Percentiles rank a stretch among this genome's conserved stretches.
These are phyloP conservation scores for Cryphonectria parasitica DNA, from an alignment of 2,329 filamentous ascomycete species.

Conservation along the genomic window DNA sequence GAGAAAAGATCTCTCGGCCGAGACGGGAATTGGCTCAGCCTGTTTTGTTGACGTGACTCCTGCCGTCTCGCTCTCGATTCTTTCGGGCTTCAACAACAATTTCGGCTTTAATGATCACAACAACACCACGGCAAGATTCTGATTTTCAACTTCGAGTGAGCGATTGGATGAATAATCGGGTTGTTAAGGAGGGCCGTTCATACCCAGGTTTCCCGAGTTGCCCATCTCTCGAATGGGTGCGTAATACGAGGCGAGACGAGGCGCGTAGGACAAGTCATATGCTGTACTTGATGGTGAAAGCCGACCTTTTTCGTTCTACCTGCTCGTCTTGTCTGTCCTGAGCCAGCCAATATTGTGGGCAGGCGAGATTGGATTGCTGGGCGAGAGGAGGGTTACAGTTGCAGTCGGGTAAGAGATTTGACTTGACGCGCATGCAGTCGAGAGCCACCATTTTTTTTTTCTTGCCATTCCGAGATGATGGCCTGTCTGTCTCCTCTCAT, in stretches of 20 bases:
- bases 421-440: not conserved
- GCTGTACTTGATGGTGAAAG: too few species aligned
- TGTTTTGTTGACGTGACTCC: not conserved
- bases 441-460: not conserved
- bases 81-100: not conserved
- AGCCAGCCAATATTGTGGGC: not conserved
- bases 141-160: not conserved
- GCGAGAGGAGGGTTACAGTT: not conserved
- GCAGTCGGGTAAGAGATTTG: slow-evolving; percentile 5
- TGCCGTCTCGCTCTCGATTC: not conserved
- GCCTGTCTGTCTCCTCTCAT: not conserved
- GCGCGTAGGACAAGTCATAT: too few species aligned
- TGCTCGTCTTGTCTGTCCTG: not conserved
- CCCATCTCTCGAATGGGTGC: not conserved
- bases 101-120: not conserved
- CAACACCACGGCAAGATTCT: not conserved
- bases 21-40: not conserved
- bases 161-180: not conserved
- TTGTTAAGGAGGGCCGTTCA: not conserved
- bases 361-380: not conserved
- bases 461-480: not conserved
- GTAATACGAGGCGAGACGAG: not conserved
- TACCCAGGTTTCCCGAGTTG: not conserved
- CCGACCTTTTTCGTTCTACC: not conserved
- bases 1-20: slow-evolving; percentile 2